Evolutionary conservation across 148 eudicot genomes (phyloP), one percentile per base, ranked within the genome.

Genomic region (Cornus suecica): DNA sequence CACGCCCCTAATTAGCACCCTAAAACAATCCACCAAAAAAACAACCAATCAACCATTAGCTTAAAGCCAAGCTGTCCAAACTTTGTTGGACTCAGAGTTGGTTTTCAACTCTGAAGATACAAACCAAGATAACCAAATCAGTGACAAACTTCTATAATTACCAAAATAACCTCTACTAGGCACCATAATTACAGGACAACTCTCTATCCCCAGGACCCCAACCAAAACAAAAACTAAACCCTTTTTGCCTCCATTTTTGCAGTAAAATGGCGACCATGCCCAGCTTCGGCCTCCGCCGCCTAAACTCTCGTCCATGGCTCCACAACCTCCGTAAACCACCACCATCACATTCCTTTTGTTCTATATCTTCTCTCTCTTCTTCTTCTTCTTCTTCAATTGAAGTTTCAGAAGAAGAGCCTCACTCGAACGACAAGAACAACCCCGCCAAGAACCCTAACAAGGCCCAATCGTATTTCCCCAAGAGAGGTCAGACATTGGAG

Each of bases 401-500:
- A 63, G 63, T 73, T 30, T 42, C 83, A n/a, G 80, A 82, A n/a
- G 80, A 82, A 18, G 72, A 84, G n/a, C 14, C 72, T 61, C 70
- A 32, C 18, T 56, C 48, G 61, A 60, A 20, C 32, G 65, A 8
- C 34, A 65, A 29, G 10, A 78, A 29, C 8, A 74, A 32, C 10
- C 62, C n/a, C 18, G 9, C 42, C 42, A 37, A 37, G 42, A 69
- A 23, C 24, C 54, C 51, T 41, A 73, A 66, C 22, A 81, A 74
- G 28, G 10, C 25, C 1, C 65, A 32, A 58, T 41, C 90, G 2
- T 94, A 48, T 79, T 95, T 77, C 81, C 97, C 99, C n/a, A 95
- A 94, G 84, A 84, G 86, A 76, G 97, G 97, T 27, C 92, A 95
- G 51, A 89, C 86, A 1, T 54, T 95, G 52, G 99, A 95, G 75